Evolutionary conservation across 2,329 filamentous ascomycete genomes (phyloP).

Genomic region (Colletotrichum sp.): DNA sequence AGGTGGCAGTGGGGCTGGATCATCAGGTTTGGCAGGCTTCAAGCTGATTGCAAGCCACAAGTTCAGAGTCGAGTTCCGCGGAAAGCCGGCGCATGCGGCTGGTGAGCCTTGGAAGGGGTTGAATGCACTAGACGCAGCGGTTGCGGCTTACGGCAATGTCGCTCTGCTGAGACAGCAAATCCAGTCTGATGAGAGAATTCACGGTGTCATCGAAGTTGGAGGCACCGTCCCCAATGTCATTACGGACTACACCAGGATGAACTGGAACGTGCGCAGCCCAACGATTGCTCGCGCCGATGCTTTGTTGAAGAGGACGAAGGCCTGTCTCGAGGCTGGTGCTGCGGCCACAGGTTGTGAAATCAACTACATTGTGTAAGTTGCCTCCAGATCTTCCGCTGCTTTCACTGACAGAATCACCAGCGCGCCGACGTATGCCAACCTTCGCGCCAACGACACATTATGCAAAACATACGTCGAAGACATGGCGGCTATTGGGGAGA

Average conservation of each 20-base stretch:
- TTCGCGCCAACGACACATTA: constrained; percentile 48
- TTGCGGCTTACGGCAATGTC: constrained; percentile 38
- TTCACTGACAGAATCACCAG: constrained; percentile 16
- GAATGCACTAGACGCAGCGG: constrained; percentile 43
- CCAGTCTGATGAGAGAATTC: constrained; percentile 38
- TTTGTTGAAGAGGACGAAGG: constrained; percentile 34
- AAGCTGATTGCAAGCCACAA: constrained; percentile 36
- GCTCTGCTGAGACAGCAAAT: constrained; percentile 43
- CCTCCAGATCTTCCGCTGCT: too few relatives aligned
- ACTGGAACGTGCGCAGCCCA: constrained; percentile 42
- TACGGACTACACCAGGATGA: constrained; percentile 40
- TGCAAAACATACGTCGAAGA: constrained; percentile 47
- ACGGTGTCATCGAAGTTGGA: constrained; percentile 40
- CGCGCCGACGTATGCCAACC: constrained; percentile 45
- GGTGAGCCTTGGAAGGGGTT: constrained; percentile 39
- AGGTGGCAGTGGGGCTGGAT: background rate
- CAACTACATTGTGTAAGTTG: constrained; percentile 37
- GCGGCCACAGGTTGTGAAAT: constrained; percentile 37
- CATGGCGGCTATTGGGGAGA: constrained; percentile 44
- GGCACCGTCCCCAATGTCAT: constrained; percentile 44
- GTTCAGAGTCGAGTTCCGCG: constrained; percentile 36
- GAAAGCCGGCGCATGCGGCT: constrained; percentile 38
- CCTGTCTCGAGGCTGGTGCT: constrained; percentile 40
- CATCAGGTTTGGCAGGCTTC: constrained; percentile 29
- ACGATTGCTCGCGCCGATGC: constrained; percentile 31